Base-by-base conservation (phyloP, 2,329 filamentous ascomycete genomes). In the Amylocarpus encephaloides region DNA sequence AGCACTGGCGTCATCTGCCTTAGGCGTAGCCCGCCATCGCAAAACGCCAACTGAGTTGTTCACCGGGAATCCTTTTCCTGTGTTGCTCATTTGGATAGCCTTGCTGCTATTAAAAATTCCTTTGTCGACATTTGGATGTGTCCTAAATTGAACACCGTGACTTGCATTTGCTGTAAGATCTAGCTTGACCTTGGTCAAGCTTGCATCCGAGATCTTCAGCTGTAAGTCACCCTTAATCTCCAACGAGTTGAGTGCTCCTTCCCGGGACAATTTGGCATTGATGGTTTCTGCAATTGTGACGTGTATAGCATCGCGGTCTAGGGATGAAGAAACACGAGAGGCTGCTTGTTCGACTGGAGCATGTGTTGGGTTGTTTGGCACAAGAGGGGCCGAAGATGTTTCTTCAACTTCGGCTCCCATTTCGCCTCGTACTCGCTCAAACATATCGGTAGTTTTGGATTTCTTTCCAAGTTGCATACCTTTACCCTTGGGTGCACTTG, bases 391-490 rank as follows among this genome's bases (percentile, higher is more conserved):
- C 45, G 72, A 72, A 32, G 70, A 71, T 49, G 71, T 70, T 51
- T 90, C 84, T 66, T 95, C 90, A 34, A 82, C 82, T 65, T 95
- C 89, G 34, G 85, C 79, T n/a, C 90, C 91, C 66, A 97, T 77
- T 58, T 97, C 92, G 52, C 88, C 88, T 59, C 90, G 85, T 32
- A 98, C 91, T 64, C 91, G 87, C 71, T 97, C 92, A 67, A 95
- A 97, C 78, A 97, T 95, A 68, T 95, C 92, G 29, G 87, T 95
- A 18, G 88, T 91, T 76, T 97, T 97, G 53, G 88, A 95, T 74
- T 98, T 98, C 77, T 97, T 97, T 71, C 93, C 93, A 50, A 98
- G 77, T 70, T 97, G 92, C 94, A 98, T 98, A 60, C 93, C 93
- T 76, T 98, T 98, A 63, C 89, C 90, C 72, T 94, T 89, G 52